phyloP scores from a whole-genome alignment of 805 yeast species.

The Candida gorgasii region DNA sequence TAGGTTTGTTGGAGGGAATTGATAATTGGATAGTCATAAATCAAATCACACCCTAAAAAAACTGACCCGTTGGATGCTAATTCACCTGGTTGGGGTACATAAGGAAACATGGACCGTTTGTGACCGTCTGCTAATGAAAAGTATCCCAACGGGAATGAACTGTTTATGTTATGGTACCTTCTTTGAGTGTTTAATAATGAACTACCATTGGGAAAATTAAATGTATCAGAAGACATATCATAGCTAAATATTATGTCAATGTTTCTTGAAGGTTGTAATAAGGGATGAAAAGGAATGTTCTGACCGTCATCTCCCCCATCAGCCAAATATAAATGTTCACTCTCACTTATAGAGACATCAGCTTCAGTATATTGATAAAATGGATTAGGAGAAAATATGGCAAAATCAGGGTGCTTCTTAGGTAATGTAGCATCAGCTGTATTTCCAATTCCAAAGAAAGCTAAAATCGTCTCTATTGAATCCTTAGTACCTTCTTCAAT shows the following conservation, averaged over 20 bases:
- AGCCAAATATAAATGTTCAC: slow-evolving; percentile 29
- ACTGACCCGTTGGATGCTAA: slow-evolving; percentile 22
- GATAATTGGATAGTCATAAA: slow-evolving; percentile 27
- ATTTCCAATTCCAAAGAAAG: slow-evolving; percentile 42
- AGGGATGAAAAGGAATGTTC: slow-evolving; percentile 49
- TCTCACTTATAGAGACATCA: slow-evolving; percentile 1
- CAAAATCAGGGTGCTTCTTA: slow-evolving; percentile 54
- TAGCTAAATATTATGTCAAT: slow-evolving; percentile 42
- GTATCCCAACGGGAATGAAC: not conserved
- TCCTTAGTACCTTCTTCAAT: slow-evolving; percentile 31
- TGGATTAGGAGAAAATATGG: slow-evolving; percentile 63
- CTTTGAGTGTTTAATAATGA: slow-evolving; percentile 41
- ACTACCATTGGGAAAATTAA: slow-evolving; percentile 63
- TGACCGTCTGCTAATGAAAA: not conserved
- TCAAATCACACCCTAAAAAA: slow-evolving; percentile 45
- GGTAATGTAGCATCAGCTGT: slow-evolving; percentile 5
- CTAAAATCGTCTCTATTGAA: slow-evolving; percentile 39
- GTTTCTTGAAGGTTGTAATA: slow-evolving; percentile 33
- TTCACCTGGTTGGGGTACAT: slow-evolving; percentile 8
- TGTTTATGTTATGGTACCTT: slow-evolving; percentile 26
- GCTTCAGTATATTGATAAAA: slow-evolving; percentile 36
- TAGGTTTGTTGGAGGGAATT: not conserved
- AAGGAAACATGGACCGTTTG: slow-evolving; percentile 7
- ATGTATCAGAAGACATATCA: slow-evolving; percentile 51
- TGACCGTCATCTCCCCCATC: slow-evolving; percentile 56